Conservation (phyloP, 768 basidiomycete genomes). For the Boletus edulis region DNA sequence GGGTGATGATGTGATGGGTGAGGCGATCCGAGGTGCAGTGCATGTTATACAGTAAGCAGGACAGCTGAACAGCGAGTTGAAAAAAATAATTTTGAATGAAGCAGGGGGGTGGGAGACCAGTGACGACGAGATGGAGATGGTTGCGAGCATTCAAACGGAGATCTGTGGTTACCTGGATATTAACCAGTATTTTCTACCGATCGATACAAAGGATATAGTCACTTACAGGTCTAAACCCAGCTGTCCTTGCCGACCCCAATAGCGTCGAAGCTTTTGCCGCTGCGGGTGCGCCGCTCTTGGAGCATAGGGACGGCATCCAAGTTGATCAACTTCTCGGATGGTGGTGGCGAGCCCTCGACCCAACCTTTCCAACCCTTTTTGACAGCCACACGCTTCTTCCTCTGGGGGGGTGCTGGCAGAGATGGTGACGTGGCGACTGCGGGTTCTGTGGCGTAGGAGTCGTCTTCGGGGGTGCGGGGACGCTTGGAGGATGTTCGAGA, state of each 20-base stretch:
- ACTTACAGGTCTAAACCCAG: conserved; percentile 65
- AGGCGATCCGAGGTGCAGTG: conserved; percentile 18
- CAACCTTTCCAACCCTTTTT: conserved; percentile 91
- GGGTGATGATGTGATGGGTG: conserved; percentile 11
- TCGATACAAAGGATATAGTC: conserved; percentile 27
- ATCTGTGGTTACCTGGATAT: conserved; percentile 5
- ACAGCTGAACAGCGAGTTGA: conserved; percentile 15
- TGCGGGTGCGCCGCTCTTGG: conserved; percentile 74
- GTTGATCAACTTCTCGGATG: conserved; percentile 79
- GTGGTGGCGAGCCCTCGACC: conserved; percentile 82
- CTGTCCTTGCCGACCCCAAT: conserved; percentile 74
- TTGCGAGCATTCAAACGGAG: not conserved
- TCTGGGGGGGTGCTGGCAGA: conserved; percentile 35
- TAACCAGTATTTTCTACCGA: conserved; percentile 52
- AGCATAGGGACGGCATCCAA: conserved; percentile 70
- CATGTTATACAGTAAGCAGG: conserved; percentile 25
- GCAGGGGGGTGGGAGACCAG: not conserved
- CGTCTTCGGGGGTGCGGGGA: conserved; percentile 71
- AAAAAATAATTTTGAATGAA: conserved; percentile 11
- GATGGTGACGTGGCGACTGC: conserved; percentile 20
- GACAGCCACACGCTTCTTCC: conserved; percentile 60
- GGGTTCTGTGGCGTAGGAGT: conserved; percentile 37
- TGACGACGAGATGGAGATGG: not conserved
- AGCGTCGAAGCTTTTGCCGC: conserved; percentile 83
- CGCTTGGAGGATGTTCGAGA: conserved; percentile 80